A percentile compares a stretch with the other conserved stretches of the same genome.
Conservation (phyloP, 2,329 filamentous ascomycete genomes). For the Paraconiothyrium brasiliense region DNA sequence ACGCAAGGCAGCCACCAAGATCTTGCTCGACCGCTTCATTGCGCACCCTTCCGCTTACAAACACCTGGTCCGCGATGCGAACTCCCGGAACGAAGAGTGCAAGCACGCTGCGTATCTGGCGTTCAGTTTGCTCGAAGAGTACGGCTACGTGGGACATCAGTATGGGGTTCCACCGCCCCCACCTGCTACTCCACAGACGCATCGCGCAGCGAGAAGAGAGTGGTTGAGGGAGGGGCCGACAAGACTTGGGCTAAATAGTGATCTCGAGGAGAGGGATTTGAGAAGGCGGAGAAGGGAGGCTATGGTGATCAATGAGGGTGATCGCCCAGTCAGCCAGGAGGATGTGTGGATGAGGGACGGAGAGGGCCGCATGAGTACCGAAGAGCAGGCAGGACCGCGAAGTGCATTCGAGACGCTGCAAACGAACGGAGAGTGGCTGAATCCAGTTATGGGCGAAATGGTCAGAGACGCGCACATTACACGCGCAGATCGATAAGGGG, state of each 20-base stretch:
- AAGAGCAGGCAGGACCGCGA: slow-evolving; percentile 14
- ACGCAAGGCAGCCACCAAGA: slow-evolving; percentile 48
- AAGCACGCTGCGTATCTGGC: slow-evolving; percentile 36
- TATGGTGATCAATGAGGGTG: slow-evolving; percentile 91
- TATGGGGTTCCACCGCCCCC: slow-evolving; percentile 15
- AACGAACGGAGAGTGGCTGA: not conserved
- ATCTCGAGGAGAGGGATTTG: slow-evolving; percentile 74
- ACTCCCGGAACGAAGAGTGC: slow-evolving; percentile 29
- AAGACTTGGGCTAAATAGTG: slow-evolving; percentile 50
- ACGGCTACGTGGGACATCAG: slow-evolving; percentile 30
- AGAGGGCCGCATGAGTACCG: slow-evolving; percentile 25
- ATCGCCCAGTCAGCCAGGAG: slow-evolving; percentile 73
- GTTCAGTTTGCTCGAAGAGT: slow-evolving; percentile 37
- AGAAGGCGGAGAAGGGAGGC: slow-evolving; percentile 82
- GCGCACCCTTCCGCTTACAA: slow-evolving; percentile 28
- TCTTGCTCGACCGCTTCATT: slow-evolving; percentile 50
- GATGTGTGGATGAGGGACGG: slow-evolving; percentile 76
- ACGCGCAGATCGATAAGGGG: not conserved
- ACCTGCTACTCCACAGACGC: slow-evolving; percentile 12
- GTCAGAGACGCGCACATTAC: not conserved
- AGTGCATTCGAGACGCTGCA: not conserved
- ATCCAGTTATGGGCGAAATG: not conserved
- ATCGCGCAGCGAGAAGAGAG: slow-evolving; percentile 14
- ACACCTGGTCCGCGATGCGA: slow-evolving; percentile 36
- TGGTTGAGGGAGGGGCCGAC: slow-evolving; percentile 34